Base-by-base conservation (phyloP, 1,284 basidiomycete species). In the Cutaneotrichosporon cutaneum region DNA sequence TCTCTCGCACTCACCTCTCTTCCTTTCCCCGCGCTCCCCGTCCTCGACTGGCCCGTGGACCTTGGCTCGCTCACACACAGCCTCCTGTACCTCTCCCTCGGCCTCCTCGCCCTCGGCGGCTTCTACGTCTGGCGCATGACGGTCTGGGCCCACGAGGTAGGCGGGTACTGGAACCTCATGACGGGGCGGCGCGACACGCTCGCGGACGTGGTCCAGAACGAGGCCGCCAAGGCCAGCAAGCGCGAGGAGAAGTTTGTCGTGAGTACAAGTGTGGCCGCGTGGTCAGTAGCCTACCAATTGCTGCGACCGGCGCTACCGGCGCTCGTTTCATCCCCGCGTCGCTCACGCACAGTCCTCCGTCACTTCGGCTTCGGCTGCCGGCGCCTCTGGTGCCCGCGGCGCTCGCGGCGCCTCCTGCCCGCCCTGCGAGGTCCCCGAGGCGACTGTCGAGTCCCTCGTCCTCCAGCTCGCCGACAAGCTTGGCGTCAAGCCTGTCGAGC, bases 71-170 rank as follows among this genome's bases (percentile, higher is more conserved):
- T 24, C 4, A 48, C 51, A n/a, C 18, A n/a, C 61, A 80, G 78
- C 70, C 61, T 80, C 39, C 69, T 67, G 18, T 78, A 80, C 71
- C 69, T 80, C 44, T 59, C 71, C 26, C 58, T 75, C 22, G 70
- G 68, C 24, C 70, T 80, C 14, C 14, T 70, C 35, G 64, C 68
- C n/a, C 44, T 80, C 18, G 56, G 61, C n/a, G 69, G 63, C 16
- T 78, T 78, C 68, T 80, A 80, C 67, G 65, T 68, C 42, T 80
- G 77, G 77, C 61, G 77, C 33, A 65, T 76, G 55, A 78, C 76
- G 10, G 70, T 77, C 47, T 79, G 76, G 77, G 78, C 77, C 2
- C 50, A 56, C 26, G 65, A 78, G 9, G 75, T 68, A 2, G 78
- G 78, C 14, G 78, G 78, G 3, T 80, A 80, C 65, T 79, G 77